A percentile compares a stretch with the other conserved stretches of the same genome.
Evolutionary conservation across 176 grass and related monocot genomes (phyloP).

Genomic region (Pontederia crassipes): DNA sequence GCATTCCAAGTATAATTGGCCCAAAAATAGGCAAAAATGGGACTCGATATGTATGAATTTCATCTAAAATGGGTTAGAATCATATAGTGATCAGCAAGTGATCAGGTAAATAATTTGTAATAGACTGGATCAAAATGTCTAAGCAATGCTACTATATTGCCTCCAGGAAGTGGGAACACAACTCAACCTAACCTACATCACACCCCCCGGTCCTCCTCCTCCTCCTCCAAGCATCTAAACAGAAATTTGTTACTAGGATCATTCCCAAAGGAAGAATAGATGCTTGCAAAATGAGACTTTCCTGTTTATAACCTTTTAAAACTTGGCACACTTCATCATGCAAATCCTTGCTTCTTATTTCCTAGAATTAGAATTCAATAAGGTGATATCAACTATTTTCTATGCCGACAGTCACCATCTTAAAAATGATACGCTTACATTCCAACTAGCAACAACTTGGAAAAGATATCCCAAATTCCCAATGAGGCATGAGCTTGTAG

Average conservation of each 20-base stretch:
- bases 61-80: too few relatives aligned
- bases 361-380: slow-evolving; percentile 28
- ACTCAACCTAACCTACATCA: background rate
- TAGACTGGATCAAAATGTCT: background rate
- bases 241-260: too few relatives aligned
- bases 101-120: slow-evolving; percentile 22
- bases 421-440: slow-evolving; percentile 33
- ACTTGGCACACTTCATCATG: slow-evolving; percentile 78
- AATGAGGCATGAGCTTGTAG: slow-evolving; percentile 51
- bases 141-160: background rate
- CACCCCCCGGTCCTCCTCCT: too few relatives aligned
- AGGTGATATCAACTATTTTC: background rate
- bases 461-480: slow-evolving; percentile 60
- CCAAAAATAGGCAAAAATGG: too few relatives aligned
- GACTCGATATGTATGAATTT: too few relatives aligned
- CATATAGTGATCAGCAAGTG: too few relatives aligned
- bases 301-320: slow-evolving; percentile 93
- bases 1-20: too few relatives aligned
- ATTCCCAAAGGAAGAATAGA: background rate
- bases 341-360: slow-evolving; percentile 82
- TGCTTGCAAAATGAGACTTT: slow-evolving; percentile 3
- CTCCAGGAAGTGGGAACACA: background rate
- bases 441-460: slow-evolving; percentile 87
- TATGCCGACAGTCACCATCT: background rate
- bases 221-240: too few relatives aligned